phyloP scores from a whole-genome alignment of 495 filamentous ascomycete species.

The Podospora bellae-mahoneyi region DNA sequence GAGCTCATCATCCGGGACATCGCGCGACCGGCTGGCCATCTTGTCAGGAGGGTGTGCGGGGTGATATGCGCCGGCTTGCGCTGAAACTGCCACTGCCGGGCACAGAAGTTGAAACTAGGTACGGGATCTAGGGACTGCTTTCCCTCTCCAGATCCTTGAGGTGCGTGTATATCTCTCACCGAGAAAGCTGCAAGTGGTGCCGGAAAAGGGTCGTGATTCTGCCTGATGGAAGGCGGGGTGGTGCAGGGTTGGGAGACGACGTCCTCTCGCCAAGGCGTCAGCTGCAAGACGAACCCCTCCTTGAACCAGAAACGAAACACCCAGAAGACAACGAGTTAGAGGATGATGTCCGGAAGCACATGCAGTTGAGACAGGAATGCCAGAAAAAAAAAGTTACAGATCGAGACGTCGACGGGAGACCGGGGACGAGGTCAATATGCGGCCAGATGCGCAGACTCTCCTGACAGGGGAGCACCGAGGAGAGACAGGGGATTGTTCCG shows the following conservation, averaged over 20 bases:
- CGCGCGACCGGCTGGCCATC: slow-evolving; percentile 46
- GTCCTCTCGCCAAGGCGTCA: slow-evolving; percentile 5
- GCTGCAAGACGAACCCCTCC: background rate
- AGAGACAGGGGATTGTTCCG: slow-evolving; percentile 9
- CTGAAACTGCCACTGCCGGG: background rate
- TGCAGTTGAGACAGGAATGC: slow-evolving; percentile 17
- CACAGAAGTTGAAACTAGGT: background rate
- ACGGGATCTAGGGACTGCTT: background rate
- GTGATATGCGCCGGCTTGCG: slow-evolving; percentile 10
- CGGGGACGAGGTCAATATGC: slow-evolving; percentile 36
- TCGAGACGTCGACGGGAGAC: slow-evolving; percentile 11
- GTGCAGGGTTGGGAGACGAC: background rate
- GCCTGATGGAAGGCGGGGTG: slow-evolving; percentile 2
- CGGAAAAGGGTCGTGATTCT: background rate
- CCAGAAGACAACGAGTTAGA: slow-evolving; percentile 7
- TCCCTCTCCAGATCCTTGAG: background rate
- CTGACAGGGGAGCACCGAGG: slow-evolving; percentile 13
- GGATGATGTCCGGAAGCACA: background rate
- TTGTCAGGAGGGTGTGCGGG: slow-evolving; percentile 22
- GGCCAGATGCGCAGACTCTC: slow-evolving; percentile 36
- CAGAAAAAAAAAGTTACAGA: slow-evolving; percentile 14
- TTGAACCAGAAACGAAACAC: slow-evolving; percentile 3
- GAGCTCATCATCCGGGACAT: slow-evolving; percentile 69
- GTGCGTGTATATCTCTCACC: background rate
- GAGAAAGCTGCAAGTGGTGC: background rate